Conservation (phyloP, 257 asterid genomes). For the Verbascum thapsus region DNA sequence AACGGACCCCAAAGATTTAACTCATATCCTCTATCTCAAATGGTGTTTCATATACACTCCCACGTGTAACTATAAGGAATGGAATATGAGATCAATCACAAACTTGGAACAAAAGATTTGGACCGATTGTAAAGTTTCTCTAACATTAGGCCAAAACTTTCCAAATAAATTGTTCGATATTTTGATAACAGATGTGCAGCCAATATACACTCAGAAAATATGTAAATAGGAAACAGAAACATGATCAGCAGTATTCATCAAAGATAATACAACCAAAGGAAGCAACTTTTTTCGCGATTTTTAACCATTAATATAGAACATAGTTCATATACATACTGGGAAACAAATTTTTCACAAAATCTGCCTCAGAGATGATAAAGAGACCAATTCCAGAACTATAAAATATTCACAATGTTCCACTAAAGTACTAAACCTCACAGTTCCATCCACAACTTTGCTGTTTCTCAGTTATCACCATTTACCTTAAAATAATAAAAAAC, state of each 20-base stretch:
- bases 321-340: constrained; percentile 1
- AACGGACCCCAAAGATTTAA: constrained; percentile 1
- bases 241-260: background rate
- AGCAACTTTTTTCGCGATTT: no score
- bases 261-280: constrained; percentile 5
- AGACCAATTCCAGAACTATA: background rate
- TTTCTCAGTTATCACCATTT: constrained; percentile 26
- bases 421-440: constrained; percentile 6
- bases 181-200: background rate
- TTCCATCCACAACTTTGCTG: constrained; percentile 2
- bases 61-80: no score
- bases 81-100: no score
- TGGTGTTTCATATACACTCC: no score
- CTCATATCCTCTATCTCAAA: background rate
- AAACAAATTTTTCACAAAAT: background rate
- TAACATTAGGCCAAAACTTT: no score
- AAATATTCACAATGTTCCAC: constrained; percentile 24
- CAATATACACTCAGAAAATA: background rate
- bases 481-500: constrained; percentile 42
- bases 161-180: background rate
- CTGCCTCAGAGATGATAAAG: constrained; percentile 9
- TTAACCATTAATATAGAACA: background rate
- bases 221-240: background rate
- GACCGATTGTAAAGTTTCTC: no score
- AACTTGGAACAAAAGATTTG: no score